These are phyloP conservation scores for Phtheirospermum japonicum DNA, from an alignment of 257 asterid species.

Conservation along the genomic window DNA sequence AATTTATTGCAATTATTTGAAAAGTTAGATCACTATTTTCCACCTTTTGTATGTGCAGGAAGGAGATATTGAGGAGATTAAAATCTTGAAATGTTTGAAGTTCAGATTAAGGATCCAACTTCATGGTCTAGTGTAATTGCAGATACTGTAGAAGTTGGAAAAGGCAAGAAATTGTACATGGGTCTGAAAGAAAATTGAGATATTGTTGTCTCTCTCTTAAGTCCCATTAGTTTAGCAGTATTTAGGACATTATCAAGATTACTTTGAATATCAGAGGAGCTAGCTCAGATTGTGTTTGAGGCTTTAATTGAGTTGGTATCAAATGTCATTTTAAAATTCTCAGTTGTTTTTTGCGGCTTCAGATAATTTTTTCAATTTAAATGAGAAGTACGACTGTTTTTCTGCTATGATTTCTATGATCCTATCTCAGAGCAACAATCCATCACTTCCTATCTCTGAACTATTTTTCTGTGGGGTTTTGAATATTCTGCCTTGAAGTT, in stretches of 20 bases:
- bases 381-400: background rate
- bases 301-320: background rate
- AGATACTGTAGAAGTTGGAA: background rate
- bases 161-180: constrained; percentile 2
- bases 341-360: background rate
- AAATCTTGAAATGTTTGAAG: background rate
- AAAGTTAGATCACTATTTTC: background rate
- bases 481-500: too few relatives aligned
- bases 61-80: constrained; percentile 24
- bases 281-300: background rate
- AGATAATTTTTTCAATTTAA: background rate
- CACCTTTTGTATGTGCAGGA: constrained; percentile 12
- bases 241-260: constrained; percentile 4
- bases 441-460: too few relatives aligned
- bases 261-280: background rate
- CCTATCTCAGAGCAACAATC: background rate
- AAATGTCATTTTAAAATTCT: background rate
- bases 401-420: background rate
- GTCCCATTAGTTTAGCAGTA: background rate
- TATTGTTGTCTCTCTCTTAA: background rate
- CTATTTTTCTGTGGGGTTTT: too few relatives aligned
- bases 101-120: constrained; percentile 5
- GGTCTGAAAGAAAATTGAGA: background rate
- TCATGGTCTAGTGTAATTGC: background rate
- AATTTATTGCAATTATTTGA: background rate